Conservation (phyloP, 1,139 yeast genomes). For the Pichia sp. region DNA sequence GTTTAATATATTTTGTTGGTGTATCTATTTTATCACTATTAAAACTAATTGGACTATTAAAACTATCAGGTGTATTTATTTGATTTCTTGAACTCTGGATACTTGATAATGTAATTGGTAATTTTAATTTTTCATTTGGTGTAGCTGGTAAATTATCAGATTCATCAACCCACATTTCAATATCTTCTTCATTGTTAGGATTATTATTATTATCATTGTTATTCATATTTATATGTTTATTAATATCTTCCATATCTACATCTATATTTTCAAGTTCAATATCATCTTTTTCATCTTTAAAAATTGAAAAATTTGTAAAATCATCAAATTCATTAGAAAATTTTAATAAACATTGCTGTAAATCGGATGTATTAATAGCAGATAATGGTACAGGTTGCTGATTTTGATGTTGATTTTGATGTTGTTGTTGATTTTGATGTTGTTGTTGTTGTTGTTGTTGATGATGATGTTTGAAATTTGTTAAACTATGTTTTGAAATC, state of each 20-base stretch:
- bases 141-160: constrained; percentile 28
- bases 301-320: constrained; percentile 23
- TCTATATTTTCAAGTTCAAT: not conserved
- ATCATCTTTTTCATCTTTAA: constrained; percentile 11
- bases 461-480: not conserved
- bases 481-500: constrained; percentile 2
- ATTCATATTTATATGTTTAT: not conserved
- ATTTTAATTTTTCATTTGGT: constrained; percentile 20
- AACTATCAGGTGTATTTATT: constrained; percentile 10
- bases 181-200: constrained; percentile 3
- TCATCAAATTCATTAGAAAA: constrained; percentile 36
- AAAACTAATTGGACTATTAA: constrained; percentile 6
- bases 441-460: no score
- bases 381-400: not conserved
- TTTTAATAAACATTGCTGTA: constrained; percentile 33
- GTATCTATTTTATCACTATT: constrained; percentile 12
- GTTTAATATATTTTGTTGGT: constrained; percentile 19
- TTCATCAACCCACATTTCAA: constrained; percentile 9
- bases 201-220: not conserved
- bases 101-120: constrained; percentile 4
- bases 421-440: no score
- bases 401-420: no score
- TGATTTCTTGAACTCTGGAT: constrained; percentile 2
- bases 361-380: constrained; percentile 31
- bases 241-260: not conserved